Conservation (phyloP, 2,329 filamentous ascomycete species). For the Lithohypha guttulata region DNA sequence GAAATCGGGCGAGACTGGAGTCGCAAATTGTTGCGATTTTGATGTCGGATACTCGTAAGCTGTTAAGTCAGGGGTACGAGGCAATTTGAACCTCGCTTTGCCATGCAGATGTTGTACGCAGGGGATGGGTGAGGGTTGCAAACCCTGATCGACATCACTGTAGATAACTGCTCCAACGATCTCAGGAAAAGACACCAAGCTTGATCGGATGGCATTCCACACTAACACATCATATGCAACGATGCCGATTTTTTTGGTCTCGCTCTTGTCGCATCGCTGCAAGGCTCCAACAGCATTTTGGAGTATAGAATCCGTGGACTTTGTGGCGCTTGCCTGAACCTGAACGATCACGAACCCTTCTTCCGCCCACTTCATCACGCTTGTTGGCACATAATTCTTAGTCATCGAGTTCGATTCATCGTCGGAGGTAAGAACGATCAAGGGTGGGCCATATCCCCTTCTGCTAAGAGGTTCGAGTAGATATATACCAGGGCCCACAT, state of each 20-base stretch:
- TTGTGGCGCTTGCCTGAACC: constrained; percentile 26
- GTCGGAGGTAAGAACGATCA: constrained; percentile 2
- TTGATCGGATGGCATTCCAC: constrained; percentile 15
- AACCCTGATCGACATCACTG: constrained; percentile 14
- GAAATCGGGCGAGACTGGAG: constrained; percentile 43
- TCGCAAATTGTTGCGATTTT: constrained; percentile 34
- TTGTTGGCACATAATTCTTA: constrained; percentile 41
- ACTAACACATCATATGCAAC: constrained; percentile 13
- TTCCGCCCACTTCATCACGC: constrained; percentile 58
- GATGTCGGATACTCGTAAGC: constrained; percentile 38
- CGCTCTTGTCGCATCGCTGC: constrained; percentile 22
- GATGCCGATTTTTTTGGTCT: constrained; percentile 23
- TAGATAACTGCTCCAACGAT: constrained; percentile 25
- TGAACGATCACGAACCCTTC: constrained; percentile 56
- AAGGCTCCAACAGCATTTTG: constrained; percentile 20
- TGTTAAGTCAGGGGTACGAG: constrained; percentile 11
- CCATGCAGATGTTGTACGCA: background rate
- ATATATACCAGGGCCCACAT: background rate
- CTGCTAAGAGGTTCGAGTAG: constrained; percentile 3
- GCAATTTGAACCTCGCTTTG: background rate
- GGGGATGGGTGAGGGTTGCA: constrained; percentile 13
- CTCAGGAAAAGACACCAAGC: constrained; percentile 7
- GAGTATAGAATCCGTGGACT: constrained; percentile 12
- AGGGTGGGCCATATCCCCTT: constrained; percentile 2
- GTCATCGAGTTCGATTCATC: constrained; percentile 18